Percentiles rank a stretch among this genome's conserved stretches.
These are phyloP conservation scores for Corrigiola litoralis DNA, from an alignment of 179 eudicot species.

Conservation along the genomic window DNA sequence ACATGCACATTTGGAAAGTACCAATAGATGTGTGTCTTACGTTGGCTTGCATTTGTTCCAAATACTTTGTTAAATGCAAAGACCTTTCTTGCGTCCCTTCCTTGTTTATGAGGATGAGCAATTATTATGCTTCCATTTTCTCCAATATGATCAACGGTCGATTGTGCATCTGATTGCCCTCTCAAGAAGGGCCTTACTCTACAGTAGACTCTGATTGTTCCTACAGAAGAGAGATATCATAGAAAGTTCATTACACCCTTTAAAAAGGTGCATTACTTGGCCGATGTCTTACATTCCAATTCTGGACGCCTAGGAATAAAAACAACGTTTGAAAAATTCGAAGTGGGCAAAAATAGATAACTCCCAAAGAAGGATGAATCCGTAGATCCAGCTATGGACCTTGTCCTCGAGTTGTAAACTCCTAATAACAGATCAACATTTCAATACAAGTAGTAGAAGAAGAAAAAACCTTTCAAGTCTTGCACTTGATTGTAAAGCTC, in stretches of 20 bases:
- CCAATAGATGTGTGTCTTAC: conserved; percentile 34
- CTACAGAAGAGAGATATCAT: conserved; percentile 31
- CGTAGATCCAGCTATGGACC: too few species aligned
- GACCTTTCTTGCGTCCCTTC: conserved; percentile 80
- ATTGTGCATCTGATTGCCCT: conserved; percentile 48
- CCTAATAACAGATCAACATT: not conserved
- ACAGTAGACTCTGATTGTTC: conserved; percentile 89
- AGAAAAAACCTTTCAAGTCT: conserved; percentile 73
- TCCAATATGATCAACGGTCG: conserved; percentile 88
- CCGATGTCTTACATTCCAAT: too few species aligned
- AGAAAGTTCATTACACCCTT: too few species aligned
- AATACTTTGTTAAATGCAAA: conserved; percentile 85
- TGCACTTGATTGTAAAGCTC: conserved; percentile 83
- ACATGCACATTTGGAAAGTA: not conserved
- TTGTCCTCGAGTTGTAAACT: too few species aligned
- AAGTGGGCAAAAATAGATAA: too few species aligned
- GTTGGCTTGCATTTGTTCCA: conserved; percentile 66
- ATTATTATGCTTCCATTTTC: conserved; percentile 92
- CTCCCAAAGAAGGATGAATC: too few species aligned
- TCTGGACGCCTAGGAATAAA: too few species aligned
- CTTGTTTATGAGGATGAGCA: conserved; percentile 75
- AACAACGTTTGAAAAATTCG: too few species aligned
- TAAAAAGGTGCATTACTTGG: too few species aligned
- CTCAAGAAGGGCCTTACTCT: conserved; percentile 80
- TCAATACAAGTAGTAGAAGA: not conserved